Evolutionary conservation across 2,329 filamentous ascomycete species (phyloP), one percentile per base, ranked within the genome.

Genomic region (Aspergillus luchuensis): DNA sequence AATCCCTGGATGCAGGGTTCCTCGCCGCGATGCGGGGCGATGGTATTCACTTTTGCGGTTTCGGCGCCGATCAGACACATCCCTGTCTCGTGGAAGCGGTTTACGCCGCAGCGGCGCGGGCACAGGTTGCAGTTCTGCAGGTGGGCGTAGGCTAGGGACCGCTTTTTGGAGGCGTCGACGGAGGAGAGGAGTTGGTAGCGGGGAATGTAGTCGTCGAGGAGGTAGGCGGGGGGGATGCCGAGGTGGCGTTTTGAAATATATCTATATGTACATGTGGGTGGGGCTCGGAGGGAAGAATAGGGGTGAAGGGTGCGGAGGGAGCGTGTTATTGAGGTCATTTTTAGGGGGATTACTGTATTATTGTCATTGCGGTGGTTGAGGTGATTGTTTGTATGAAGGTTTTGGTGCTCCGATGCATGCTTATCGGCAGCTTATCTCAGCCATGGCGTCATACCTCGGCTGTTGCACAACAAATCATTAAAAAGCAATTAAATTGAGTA

Each of bases 1-100:
- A 91, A 90, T 4, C 91, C 91, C 75, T 95, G 90, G 17, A 96
- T 86, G 72, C 90, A 95, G 0, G 91, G 89, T 73, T 96, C 86
- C 81, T 94, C 91, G 47, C 91, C 91, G 73, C 93, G 93, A 76
- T 95, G 91, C 54, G 91, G 91, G 60, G 91, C 91, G 66, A 96
- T 91, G 7, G 91, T 90, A 72, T 91, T 92, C 66, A 95, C 90
- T 69, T 91, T 92, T 58, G 87, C 90, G 50, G 84, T 88, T 61
- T 89, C 84, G 1, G 83, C 82, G 13, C 91, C 91, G 66, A 95
- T 89, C 61, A 95, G 80, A 72, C 91, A 96, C 70, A 90, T 84
- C 13, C 91, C 91, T 1, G 89, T 91, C 66, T 83, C 89, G 75
- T 93, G 86, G 69, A 87, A 92, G n/a, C 91, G 86, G 73, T 96